Conservation (phyloP, 139 green algal genomes). For the Auxenochlorella pyrenoidosa region DNA sequence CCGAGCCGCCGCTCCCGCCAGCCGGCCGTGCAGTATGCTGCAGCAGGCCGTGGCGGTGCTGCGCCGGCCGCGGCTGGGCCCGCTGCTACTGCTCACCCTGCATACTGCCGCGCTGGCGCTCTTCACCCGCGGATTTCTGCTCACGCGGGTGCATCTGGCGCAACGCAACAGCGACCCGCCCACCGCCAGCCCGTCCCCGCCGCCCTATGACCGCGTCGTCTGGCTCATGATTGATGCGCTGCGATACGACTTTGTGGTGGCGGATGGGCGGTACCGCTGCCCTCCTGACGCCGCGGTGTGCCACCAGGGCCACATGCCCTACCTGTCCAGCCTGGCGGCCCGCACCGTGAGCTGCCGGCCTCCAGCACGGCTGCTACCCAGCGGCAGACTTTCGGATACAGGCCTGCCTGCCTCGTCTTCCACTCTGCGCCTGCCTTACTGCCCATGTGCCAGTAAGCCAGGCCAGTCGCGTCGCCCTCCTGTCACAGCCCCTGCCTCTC, state of each 20-base stretch:
- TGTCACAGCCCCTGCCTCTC: too few relatives aligned
- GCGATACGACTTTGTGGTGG: conserved; percentile 59
- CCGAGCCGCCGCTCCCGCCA: background rate
- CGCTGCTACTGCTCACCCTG: background rate
- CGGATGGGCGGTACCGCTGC: conserved; percentile 45
- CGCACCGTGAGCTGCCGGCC: background rate
- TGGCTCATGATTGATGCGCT: conserved; percentile 87
- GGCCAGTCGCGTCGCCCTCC: too few relatives aligned
- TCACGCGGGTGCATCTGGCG: conserved; percentile 82
- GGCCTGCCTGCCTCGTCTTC: background rate
- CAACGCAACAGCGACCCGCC: conserved; percentile 21
- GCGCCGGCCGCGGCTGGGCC: background rate
- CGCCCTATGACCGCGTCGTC: conserved; percentile 61
- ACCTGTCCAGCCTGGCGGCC: conserved; percentile 14
- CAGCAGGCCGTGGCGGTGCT: background rate
- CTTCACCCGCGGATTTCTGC: conserved; percentile 85
- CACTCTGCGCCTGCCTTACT: background rate
- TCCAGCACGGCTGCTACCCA: too few relatives aligned
- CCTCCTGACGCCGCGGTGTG: background rate
- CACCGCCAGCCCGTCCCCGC: background rate
- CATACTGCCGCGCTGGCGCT: conserved; percentile 49
- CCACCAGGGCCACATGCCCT: conserved; percentile 50
- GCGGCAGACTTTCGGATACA: background rate
- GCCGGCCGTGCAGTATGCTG: background rate
- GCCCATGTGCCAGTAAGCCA: too few relatives aligned